Evolutionary conservation across 2,329 filamentous ascomycete genomes (phyloP).

Genomic region (Blumeria graminis): DNA sequence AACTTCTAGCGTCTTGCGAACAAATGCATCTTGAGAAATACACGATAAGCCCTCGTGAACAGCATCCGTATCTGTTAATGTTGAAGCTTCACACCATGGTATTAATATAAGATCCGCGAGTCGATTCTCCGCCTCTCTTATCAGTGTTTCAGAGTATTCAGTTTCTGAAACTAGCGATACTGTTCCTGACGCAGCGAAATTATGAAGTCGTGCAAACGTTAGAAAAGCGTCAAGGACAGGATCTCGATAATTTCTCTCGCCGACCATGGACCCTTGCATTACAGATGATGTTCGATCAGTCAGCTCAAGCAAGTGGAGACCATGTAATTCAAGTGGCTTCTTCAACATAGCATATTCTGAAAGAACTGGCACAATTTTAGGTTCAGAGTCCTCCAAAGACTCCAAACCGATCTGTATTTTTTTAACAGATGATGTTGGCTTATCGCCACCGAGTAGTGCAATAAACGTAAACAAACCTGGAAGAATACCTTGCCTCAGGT

Average conservation of each 20-base stretch:
- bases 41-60: constrained; percentile 32
- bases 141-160: constrained; percentile 56
- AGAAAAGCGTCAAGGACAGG: constrained; percentile 81
- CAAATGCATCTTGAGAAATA: constrained; percentile 45
- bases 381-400: neutral
- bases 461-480: constrained; percentile 62
- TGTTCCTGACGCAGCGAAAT: constrained; percentile 59
- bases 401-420: constrained; percentile 7
- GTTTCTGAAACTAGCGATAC: constrained; percentile 57
- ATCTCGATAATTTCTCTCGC: constrained; percentile 48
- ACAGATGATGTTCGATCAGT: constrained; percentile 86
- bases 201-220: constrained; percentile 64
- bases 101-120: constrained; percentile 53
- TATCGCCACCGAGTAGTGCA: constrained; percentile 44
- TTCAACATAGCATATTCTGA: constrained; percentile 7
- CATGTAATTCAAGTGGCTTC: constrained; percentile 25
- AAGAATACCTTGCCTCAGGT: constrained; percentile 65
- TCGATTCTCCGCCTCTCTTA: constrained; percentile 43
- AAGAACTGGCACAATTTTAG: constrained; percentile 11
- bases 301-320: constrained; percentile 64
- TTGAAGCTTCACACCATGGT: constrained; percentile 70
- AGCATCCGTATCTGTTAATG: constrained; percentile 35
- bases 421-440: constrained; percentile 12
- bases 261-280: constrained; percentile 72
- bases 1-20: constrained; percentile 39